Evolutionary conservation across 1,139 yeast species (phyloP), one percentile per base, ranked within the genome.

Genomic region (Zygosaccharomyces pseudobailii): DNA sequence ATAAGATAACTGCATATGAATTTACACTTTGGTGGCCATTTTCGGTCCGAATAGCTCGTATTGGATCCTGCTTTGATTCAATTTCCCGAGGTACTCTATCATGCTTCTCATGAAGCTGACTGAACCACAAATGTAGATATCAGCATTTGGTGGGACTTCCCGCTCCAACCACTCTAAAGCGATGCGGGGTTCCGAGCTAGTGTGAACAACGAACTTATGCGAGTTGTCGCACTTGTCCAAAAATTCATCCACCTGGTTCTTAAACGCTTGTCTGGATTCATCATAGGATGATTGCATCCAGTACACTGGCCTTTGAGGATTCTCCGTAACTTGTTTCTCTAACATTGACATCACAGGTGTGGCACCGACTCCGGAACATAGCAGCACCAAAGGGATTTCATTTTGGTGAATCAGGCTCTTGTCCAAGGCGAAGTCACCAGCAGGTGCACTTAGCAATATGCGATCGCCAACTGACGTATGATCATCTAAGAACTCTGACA

Each of bases 361-460:
- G 48, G 81, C 76, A 53, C 88, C 89, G 54, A 82, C 80, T 46
- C 88, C 89, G 45, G 82, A 85, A 25, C 79, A 74, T 45, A 80
- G 64, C 36, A 81, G 63, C 3, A 78, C 69, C 21, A 75, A 68
- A 23, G 74, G 73, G 20, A 59, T 53, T 20, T 68, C 67, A 21
- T 46, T 52, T 49, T 48, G 62, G 35, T 47, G 46, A 33, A 47
- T 50, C 42, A 55, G 53, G 3, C 38, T 54, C 45, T 53, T 50
- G 40, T 67, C 57, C 58, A 74, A 71, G 2, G 61, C 67, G 55
- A 81, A 76, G 46, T 73, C 75, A 36, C 88, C 89, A 23, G 72
- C 71, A 36, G 89, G 89, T 9, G 87, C 78, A 44, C 81, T 71
- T 31, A 82, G 72, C 43, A 71, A 70, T 6, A 83, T 52, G 3